These are phyloP conservation scores for Bacidia gigantensis DNA, from an alignment of 495 filamentous ascomycete genomes.

Conservation along the genomic window DNA sequence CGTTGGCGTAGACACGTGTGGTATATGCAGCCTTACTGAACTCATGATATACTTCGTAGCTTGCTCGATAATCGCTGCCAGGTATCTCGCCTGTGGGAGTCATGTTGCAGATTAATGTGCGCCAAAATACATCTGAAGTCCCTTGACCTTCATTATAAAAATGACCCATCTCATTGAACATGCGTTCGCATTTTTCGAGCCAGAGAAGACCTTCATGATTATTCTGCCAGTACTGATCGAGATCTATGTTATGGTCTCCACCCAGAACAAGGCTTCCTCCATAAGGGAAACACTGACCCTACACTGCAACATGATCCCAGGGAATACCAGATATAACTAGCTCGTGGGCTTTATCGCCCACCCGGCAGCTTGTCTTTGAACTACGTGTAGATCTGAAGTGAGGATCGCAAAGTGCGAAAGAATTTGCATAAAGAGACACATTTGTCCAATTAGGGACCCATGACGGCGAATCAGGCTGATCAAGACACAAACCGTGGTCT, in stretches of 20 bases:
- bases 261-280: no score
- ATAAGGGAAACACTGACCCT: no score
- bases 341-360: no score
- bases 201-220: background rate
- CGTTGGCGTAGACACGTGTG: no score
- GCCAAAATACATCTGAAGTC: background rate
- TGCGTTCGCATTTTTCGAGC: background rate
- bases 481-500: background rate
- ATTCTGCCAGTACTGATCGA: background rate
- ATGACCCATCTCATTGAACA: background rate
- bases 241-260: background rate
- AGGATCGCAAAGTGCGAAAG: background rate
- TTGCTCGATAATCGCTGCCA: background rate
- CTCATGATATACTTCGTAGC: background rate
- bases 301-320: no score
- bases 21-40: background rate
- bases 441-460: slow-evolving; percentile 1
- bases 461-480: background rate
- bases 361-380: background rate
- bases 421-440: background rate
- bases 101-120: background rate
- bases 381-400: background rate
- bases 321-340: no score
- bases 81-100: background rate
- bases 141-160: background rate